Base-by-base conservation (phyloP, 805 yeast species). In the Allodekkera sacchari region DNA sequence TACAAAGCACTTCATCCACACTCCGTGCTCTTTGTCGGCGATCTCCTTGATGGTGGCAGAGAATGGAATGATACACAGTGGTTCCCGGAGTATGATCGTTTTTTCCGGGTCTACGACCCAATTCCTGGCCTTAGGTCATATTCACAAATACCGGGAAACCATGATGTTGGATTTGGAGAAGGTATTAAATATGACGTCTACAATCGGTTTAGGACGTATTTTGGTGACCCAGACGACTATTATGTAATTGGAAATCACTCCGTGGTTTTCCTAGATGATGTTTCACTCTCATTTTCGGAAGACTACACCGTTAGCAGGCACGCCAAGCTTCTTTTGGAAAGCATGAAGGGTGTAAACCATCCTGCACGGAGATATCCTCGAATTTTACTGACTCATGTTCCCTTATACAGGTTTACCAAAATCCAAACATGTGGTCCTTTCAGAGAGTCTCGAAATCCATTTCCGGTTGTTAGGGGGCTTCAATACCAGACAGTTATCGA, bases 401-500 rank as follows among this genome's bases (percentile, higher is more conserved):
- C 99, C 1, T 55, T 92, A 8, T 85, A 64, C 52, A 63, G 98
- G 39, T 71, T 74, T 40, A 74, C 80, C 1, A 65, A 65, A 5
- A 52, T 55, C 4, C 83, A 76, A 43, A 33, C 45, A 1, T 92
- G 99, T 59, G 96, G 95, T 0, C 74, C 79, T 1, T 47, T 63
- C 9, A 65, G 98, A 41, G 98, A 92, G 53, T 68, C 82, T 1
- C 58, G 57, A 7, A 66, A 65, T 11, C 53, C 43, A 7, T 80
- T 92, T 47, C 92, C 94, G 0, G 62, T 84, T 14, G 62, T 66
- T 44, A 63, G 64, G 38, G 99, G 99, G 1, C 59, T 65, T 13
- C 96, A 92, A 51, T 92, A 85, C 53, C 95, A 88, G 55, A 88
- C 95, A 0, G 89, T 83, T n/a, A 64, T 92, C 7, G 81, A 77